Evolutionary conservation across 148 eudicot species (phyloP), one percentile per base, ranked within the genome.

Genomic region (Gaultheria prostrata): DNA sequence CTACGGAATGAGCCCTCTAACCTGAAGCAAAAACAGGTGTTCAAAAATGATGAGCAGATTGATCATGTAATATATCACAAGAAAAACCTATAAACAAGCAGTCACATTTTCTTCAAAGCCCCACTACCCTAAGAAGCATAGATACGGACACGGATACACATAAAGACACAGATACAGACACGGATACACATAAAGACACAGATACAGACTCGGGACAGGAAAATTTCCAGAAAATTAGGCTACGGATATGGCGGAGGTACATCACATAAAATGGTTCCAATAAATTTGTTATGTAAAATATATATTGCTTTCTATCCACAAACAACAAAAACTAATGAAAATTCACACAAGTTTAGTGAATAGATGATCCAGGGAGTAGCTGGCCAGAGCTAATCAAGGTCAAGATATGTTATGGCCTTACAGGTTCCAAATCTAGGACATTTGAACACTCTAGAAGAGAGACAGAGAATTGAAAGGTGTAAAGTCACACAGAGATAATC

Each of bases 1-100:
- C 98, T 97, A 74, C 96, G 94, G 80, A 97, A 94, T 85, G 99
- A 92, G 85, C 96, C 94, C 89, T 97, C 98, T 84, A 97, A 86
- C 93, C 99, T 97, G 89, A 71, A 83, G 75, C 83, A 83, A 63
- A 85, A 79, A 8, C 72, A 78, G 72, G 77, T 61, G 17, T 61
- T 77, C 1, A 39, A 13, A 82, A 79, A 82, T 39, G 70, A 49
- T 49, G 17, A 33, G 32, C 56, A 43, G 79, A 65, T 82, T 18
- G 8, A 79, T 73, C 50, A 35, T 39, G 24, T 12, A 7, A 18
- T 59, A 39, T 54, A 73, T 14, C 12, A 74, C n/a, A 65, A n/a
- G 48, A 1, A 80, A 59, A 78, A 12, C 46, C 30, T 39, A 35
- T 8, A 59, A 30, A 18, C 72, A 48, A 33, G 11, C 69, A 35